Evolutionary conservation across 805 yeast genomes (phyloP), one percentile per base, ranked within the genome.

Genomic region (Sugiyamaella boreocaroliniensis): DNA sequence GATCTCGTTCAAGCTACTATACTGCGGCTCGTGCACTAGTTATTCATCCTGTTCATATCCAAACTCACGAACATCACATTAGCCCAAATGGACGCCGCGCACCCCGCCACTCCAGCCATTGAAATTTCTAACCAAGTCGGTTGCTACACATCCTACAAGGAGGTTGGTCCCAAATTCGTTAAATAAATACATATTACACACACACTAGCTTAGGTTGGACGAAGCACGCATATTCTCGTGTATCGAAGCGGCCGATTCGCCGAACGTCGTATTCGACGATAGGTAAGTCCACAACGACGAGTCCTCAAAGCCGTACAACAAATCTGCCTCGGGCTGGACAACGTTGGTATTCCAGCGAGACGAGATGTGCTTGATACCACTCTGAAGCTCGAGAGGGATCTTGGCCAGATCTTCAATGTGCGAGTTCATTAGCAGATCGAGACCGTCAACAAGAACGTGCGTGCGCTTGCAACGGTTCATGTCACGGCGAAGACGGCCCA

Each of bases 381-480:
- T 29, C 15, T 29, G 48, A 12, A 45, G 40, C 41, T 45, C 48
- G 16, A 18, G 18, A 8, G 48, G 48, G 29, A 45, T 32, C 32
- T 45, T 15, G 2, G 48, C 40, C 11, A 45, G 41, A 15, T 45
- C 41, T 4, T 37, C 40, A 11, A 29, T 14, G 15, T 29, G 20
- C 29, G 29, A 29, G 12, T 5, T 22, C 16, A 11, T 15, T 3
- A 45, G 41, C 20, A 45, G 32, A 32, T 45, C 48, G 4, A 45
- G 14, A 11, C 48, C 48, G 14, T 45, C 32, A 20, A 45, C 16
- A n/a, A 45, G 40, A 20, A 45, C 26, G 29, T 45, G 48, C 8
- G 48, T 45, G 6, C 48, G 18, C 41, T 18, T 45, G 42, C 48
- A 45, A 14, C 16, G 32, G 26, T 45, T 45, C n/a, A 45, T 32